Evolutionary conservation across 768 basidiomycete genomes (phyloP), one percentile per base, ranked within the genome.

Genomic region (Paxillus involutus): DNA sequence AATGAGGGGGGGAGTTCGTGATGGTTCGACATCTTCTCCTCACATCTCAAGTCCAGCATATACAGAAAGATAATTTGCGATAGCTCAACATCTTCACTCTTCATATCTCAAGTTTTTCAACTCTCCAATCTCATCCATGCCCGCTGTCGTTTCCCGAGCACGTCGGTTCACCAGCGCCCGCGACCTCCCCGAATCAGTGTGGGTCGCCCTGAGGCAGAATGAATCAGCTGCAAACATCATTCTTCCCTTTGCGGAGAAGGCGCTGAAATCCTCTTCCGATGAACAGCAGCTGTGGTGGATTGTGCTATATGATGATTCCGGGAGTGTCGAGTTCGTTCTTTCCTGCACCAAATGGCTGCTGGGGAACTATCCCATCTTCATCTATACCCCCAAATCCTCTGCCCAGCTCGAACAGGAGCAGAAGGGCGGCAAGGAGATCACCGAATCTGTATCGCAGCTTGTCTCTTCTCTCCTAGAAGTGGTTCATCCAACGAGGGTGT

Each of bases 281-380:
- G 36, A 36, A 10, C 40, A 50, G 17, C 65, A 71, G 16, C 29
- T 66, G 4, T 77, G 76, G 4, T 77, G 76, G 75, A 63, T 77
- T 11, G 60, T 68, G 17, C 60, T 63, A 19, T 60, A 49, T 14
- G 53, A 56, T 55, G 26, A 64, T 48, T 10, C 58, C 7, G 40
- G 43, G 13, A 46, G 51, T 11, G 49, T 63, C 41, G 55, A 41
- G 45, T 79, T 85, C 54, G 69, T 91, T 9, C 70, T 89, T 4
- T 79, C 86, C 11, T 82, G 81, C 58, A 88, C 85, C 0, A 66
- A 77, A 29, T 81, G 81, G 0, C 63, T 69, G 17, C 70, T 86
- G 47, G 87, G 80, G 1, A 63, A 72, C 44, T 87, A 90, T 58
- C 90, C 89, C 3, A 60, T 87, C 8, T 91, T 91, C 71, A 73